Evolutionary conservation across 2,329 filamentous ascomycete genomes (phyloP).

Genomic region (Annulohypoxylon truncatum): DNA sequence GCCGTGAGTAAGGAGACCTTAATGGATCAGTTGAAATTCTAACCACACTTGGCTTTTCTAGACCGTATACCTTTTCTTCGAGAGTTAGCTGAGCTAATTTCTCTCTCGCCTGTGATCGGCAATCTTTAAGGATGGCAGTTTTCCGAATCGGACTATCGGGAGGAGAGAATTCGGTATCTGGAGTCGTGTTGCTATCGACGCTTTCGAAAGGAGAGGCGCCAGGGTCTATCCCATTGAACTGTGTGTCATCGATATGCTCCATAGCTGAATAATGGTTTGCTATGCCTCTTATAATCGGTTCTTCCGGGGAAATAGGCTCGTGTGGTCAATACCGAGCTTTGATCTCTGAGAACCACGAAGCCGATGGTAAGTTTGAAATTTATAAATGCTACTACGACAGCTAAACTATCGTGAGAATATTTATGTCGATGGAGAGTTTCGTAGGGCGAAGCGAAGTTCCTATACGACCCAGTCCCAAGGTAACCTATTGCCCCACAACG

Average conservation of each 20-base stretch:
- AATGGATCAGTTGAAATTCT: constrained; percentile 33
- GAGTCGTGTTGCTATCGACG: constrained; percentile 57
- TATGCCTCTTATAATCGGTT: constrained; percentile 1
- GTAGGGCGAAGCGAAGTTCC: constrained; percentile 29
- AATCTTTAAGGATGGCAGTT: constrained; percentile 51
- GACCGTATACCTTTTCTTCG: constrained; percentile 65
- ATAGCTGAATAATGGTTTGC: constrained; percentile 33
- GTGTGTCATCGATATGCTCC: constrained; percentile 46
- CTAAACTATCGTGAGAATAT: constrained; percentile 4
- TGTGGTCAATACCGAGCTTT: constrained; percentile 17
- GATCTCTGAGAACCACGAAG: neutral
- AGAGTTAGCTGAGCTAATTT: constrained; percentile 64
- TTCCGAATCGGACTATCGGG: constrained; percentile 58
- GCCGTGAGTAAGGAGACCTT: constrained; percentile 70
- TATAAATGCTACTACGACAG: neutral
- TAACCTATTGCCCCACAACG: constrained; percentile 30
- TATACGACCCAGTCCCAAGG: constrained; percentile 32
- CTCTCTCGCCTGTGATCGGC: constrained; percentile 57
- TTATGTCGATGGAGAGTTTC: constrained; percentile 19
- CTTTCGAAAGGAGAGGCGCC: constrained; percentile 53
- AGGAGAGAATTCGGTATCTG: constrained; percentile 62
- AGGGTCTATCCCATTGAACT: constrained; percentile 50
- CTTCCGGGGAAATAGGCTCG: constrained; percentile 12
- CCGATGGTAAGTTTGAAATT: neutral
- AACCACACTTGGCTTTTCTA: neutral